phyloP scores from a whole-genome alignment of 139 green algal species.

The Raphidocelis subcapitata region DNA sequence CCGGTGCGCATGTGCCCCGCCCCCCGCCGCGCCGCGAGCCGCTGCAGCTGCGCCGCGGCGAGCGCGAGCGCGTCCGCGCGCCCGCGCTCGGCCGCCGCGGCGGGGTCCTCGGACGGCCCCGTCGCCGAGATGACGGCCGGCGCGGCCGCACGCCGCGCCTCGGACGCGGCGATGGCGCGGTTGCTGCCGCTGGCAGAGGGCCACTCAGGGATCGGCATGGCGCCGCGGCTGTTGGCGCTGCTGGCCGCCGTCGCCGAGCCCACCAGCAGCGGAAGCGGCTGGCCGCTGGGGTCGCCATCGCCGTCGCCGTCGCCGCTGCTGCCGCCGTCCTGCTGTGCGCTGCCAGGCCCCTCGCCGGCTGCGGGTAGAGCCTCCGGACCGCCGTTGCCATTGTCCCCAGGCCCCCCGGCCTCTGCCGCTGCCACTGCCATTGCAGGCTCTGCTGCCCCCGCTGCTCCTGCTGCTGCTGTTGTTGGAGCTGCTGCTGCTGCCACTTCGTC shows the following conservation, averaged over 20 bases:
- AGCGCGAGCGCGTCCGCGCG: conserved; percentile 7
- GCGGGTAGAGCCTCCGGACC: background rate
- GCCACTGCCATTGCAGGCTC: background rate
- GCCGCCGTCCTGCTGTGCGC: background rate
- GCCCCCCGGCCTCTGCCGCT: no score
- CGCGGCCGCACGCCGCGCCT: background rate
- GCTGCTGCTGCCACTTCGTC: background rate
- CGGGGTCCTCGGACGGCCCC: background rate
- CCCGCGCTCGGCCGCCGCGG: background rate
- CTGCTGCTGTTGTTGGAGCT: background rate
- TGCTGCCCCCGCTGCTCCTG: background rate
- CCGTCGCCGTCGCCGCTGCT: background rate
- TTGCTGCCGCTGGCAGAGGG: background rate
- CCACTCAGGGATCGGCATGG: background rate
- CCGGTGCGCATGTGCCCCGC: conserved; percentile 14
- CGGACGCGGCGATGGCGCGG: background rate
- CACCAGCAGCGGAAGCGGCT: background rate
- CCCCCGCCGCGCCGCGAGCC: conserved; percentile 13
- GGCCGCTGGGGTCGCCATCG: background rate
- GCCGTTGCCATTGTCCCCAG: background rate
- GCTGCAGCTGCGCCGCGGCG: conserved; percentile 39
- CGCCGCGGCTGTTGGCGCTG: background rate
- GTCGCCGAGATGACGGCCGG: conserved; percentile 1
- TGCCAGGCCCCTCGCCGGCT: background rate
- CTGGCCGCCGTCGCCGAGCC: background rate